A percentile compares a stretch with the other conserved stretches of the same genome.
phyloP scores from a whole-genome alignment of 1,284 basidiomycete genomes.

The Leucocoprinus gongylophorus region DNA sequence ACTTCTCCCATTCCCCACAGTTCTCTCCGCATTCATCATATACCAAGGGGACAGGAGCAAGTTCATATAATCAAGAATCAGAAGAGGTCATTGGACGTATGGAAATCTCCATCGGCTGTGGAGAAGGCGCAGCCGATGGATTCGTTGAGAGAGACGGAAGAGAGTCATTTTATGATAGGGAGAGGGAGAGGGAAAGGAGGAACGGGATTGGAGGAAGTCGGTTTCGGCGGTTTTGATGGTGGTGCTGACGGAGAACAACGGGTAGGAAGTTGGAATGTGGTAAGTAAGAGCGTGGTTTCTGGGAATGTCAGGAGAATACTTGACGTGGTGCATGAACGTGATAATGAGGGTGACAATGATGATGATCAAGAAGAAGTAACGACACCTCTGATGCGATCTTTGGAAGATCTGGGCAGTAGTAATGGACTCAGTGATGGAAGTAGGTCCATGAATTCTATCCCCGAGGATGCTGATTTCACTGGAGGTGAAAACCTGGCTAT shows the following conservation, averaged over 20 bases:
- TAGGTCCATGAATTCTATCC: background rate
- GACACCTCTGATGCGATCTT: constrained; percentile 9
- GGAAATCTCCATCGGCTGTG: constrained; percentile 22
- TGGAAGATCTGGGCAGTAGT: constrained; percentile 4
- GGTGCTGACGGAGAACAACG: background rate
- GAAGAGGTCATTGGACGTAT: constrained; percentile 39
- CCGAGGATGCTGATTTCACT: background rate
- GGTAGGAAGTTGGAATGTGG: background rate
- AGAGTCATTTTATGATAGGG: constrained; percentile 13
- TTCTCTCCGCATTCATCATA: background rate
- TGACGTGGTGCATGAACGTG: background rate
- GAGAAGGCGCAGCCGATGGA: background rate
- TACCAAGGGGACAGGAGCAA: constrained; percentile 18
- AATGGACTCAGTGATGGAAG: constrained; percentile 3
- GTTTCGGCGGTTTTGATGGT: constrained; percentile 4
- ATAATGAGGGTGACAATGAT: background rate
- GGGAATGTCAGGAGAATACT: background rate
- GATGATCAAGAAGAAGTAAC: background rate
- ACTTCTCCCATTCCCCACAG: background rate
- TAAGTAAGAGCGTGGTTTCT: background rate
- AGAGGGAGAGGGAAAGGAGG: constrained; percentile 7
- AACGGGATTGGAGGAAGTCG: constrained; percentile 4
- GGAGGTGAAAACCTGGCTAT: background rate
- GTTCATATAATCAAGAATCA: constrained; percentile 28
- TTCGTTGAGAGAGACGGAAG: constrained; percentile 17